Base-by-base conservation (phyloP, 805 yeast species). In the Nakazawaea peltata region DNA sequence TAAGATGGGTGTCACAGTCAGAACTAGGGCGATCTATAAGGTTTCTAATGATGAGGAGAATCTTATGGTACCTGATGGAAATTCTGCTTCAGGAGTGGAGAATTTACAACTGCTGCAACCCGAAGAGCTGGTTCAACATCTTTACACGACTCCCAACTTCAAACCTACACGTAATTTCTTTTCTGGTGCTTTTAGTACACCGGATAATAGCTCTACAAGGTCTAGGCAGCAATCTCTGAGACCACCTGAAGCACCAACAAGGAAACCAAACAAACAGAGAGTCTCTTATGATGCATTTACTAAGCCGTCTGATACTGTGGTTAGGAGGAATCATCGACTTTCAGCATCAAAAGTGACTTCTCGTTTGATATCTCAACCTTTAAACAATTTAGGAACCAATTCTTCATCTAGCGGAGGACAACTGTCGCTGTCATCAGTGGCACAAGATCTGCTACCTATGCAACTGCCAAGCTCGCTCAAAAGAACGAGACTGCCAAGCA, bases 1-100 rank as follows among this genome's bases (percentile, higher is more conserved):
- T 47, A 65, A 67, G 32, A 60, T 81, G 58, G 92, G 94, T 10
- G 84, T 81, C 14, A 71, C 71, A 39, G 67, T 86, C 14, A 73
- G 76, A 39, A 74, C 79, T 5, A 71, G 71, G 43, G 54, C 76
- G 0, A 61, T 77, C 19, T 78, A 64, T 52, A 68, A 66, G 39
- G 43, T 42, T 6, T 43, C 44, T 23, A 40, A 15, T 13, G 34
- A 27, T n/a, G 9, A 19, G 19, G 33, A 26, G 12, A 28, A 23
- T 5, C 17, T 19, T 17, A 15, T 39, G 22, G 36, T 39, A 19
- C 32, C 41, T 12, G 13, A 8, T 12, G 6, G 10, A n/a, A n/a
- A n/a, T n/a, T n/a, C n/a, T n/a, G n/a, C n/a, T n/a, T n/a, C n/a
- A n/a, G n/a, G n/a, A n/a, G n/a, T 25, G 13, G 27, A 25, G 8